Evolutionary conservation across 805 yeast species (phyloP).

Genomic region (Pichia pseudocactophila): DNA sequence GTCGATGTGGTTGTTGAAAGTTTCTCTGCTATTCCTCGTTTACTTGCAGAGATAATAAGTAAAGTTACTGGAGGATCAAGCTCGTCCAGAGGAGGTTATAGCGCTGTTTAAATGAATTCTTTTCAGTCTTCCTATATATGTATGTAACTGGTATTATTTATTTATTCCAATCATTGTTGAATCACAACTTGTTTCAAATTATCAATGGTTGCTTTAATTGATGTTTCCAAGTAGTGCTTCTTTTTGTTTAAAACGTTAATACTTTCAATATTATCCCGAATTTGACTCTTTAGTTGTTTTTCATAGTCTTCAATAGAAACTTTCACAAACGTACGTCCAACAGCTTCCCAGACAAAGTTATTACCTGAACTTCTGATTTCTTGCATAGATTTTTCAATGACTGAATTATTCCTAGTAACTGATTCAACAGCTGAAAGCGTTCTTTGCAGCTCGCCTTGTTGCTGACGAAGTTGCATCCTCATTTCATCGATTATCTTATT

Average conservation of each 20-base stretch:
- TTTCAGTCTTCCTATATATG: too few species aligned
- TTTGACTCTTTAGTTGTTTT: slow-evolving; percentile 41
- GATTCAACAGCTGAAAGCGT: slow-evolving; percentile 45
- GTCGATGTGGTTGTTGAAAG: slow-evolving; percentile 57
- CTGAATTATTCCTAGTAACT: slow-evolving; percentile 39
- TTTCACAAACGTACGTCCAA: slow-evolving; percentile 66
- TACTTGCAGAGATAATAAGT: slow-evolving; percentile 56
- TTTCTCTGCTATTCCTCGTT: slow-evolving; percentile 51
- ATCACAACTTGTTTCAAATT: slow-evolving; percentile 39
- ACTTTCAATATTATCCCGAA: slow-evolving; percentile 46
- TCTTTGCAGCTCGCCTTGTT: slow-evolving; percentile 50
- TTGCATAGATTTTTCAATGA: slow-evolving; percentile 47
- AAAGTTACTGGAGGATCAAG: slow-evolving; percentile 51
- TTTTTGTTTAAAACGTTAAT: slow-evolving; percentile 56
- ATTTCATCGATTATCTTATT: slow-evolving; percentile 44
- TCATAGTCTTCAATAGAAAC: slow-evolving; percentile 40
- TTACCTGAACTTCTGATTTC: slow-evolving; percentile 41
- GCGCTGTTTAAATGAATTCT: slow-evolving; percentile 57
- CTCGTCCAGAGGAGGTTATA: slow-evolving; percentile 71
- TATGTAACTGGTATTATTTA: too few species aligned
- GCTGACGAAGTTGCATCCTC: slow-evolving; percentile 52
- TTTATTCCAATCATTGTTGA: background rate
- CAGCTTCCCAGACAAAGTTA: slow-evolving; percentile 69
- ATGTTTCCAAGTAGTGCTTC: slow-evolving; percentile 62
- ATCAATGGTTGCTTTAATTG: slow-evolving; percentile 64